A percentile compares a stretch with the other conserved stretches of the same genome.
Evolutionary conservation across 495 filamentous ascomycete species (phyloP).

Genomic region (Daldinia childiae): DNA sequence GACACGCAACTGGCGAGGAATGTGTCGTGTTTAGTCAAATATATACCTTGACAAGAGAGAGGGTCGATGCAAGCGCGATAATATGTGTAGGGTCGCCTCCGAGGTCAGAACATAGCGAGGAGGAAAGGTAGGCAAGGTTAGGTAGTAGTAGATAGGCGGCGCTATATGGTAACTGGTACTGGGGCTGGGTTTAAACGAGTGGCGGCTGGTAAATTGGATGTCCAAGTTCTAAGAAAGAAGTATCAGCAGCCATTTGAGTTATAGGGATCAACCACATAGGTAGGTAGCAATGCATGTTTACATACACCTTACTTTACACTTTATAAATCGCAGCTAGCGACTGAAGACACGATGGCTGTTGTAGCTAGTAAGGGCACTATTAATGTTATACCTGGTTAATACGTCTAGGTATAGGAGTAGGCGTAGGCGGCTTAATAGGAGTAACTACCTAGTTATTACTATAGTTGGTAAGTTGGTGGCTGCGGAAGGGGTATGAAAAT

Average conservation of each 20-base stretch:
- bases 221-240: background rate
- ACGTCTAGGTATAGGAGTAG: background rate
- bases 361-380: background rate
- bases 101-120: constrained; percentile 41
- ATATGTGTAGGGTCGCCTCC: constrained; percentile 19
- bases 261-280: background rate
- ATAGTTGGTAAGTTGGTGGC: background rate
- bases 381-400: background rate
- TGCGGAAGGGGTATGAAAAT: background rate
- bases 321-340: background rate
- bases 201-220: background rate
- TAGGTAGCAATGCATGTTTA: background rate
- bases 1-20: background rate
- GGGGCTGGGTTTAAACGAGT: background rate
- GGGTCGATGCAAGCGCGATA: constrained; percentile 7
- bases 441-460: background rate
- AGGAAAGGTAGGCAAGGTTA: background rate
- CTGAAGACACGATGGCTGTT: background rate
- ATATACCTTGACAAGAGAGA: background rate
- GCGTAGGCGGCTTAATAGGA: background rate
- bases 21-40: background rate
- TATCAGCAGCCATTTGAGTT: background rate
- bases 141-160: background rate
- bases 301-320: background rate
- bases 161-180: background rate